Percentiles rank a stretch among this genome's conserved stretches.
Conservation (phyloP, 2,329 filamentous ascomycete genomes). For the Mycosphaerella sp. region DNA sequence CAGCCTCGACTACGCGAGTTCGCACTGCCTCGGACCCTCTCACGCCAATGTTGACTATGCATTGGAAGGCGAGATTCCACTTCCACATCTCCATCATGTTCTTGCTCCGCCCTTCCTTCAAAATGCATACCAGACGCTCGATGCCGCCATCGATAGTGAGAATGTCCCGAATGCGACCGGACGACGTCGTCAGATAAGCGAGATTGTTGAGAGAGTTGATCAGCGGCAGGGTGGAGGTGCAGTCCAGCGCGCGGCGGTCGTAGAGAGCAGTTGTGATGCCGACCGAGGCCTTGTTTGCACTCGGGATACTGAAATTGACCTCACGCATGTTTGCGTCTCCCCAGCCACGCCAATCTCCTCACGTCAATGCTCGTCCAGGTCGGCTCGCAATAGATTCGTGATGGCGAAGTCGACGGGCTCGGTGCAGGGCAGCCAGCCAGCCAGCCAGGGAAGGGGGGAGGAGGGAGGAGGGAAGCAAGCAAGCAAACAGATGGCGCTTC, state of each 20-base stretch:
- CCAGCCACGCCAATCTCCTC: slow-evolving; percentile 9
- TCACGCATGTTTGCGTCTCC: slow-evolving; percentile 74
- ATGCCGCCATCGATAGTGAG: slow-evolving; percentile 98
- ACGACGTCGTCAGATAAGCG: slow-evolving; percentile 96
- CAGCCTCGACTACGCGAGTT: slow-evolving; percentile 92
- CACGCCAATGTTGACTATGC: slow-evolving; percentile 97
- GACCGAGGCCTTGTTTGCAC: slow-evolving; percentile 98
- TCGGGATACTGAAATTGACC: slow-evolving; percentile 99
- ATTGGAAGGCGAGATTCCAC: slow-evolving; percentile 98
- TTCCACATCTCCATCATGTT: slow-evolving; percentile 99
- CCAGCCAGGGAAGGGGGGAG: too few relatives aligned
- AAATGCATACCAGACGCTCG: slow-evolving; percentile 90
- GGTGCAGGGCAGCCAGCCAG: neutral
- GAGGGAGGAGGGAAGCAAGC: too few relatives aligned
- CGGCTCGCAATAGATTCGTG: neutral
- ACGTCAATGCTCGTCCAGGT: slow-evolving; percentile 3
- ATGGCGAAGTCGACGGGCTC: slow-evolving; percentile 13
- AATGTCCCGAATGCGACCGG: slow-evolving; percentile 93
- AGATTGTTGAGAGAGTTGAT: slow-evolving; percentile 99
- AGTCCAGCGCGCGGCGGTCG: slow-evolving; percentile 93
- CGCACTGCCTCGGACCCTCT: slow-evolving; percentile 89
- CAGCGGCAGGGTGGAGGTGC: slow-evolving; percentile 91
- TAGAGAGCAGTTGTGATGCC: slow-evolving; percentile 98
- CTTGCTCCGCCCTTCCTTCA: slow-evolving; percentile 94
- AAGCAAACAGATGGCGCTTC: slow-evolving; percentile 6